Base-by-base conservation (phyloP, 2,329 filamentous ascomycete species). In the Fusarium armeniacum region DNA sequence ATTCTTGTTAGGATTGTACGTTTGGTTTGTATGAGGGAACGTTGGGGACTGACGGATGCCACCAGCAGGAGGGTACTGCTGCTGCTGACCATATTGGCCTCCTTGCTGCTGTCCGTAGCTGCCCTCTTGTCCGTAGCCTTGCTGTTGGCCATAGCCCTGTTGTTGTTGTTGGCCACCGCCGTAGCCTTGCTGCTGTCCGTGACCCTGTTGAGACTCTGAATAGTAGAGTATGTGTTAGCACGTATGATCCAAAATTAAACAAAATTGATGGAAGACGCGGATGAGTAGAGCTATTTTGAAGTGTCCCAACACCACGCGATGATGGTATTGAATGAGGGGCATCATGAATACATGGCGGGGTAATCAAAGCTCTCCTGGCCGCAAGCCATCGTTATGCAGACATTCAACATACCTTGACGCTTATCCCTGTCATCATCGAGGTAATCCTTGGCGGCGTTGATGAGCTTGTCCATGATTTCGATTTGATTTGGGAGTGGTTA, bases 371-470 rank as follows among this genome's bases (percentile, higher is more conserved):
- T 22, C 32, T 38, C 20, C 28, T 35, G 28, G 30, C 40, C 32
- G 24, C 38, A 20, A 54, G 46, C 12, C 28, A 41, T 58, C 26
- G 20, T 16, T 13, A 51, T n/a, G 45, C 46, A 46, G 32, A 55
- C n/a, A 6, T 33, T 45, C 8, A 44, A 64, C 52, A 47, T 61
- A 73, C 70, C 70, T 57, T 76, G 73, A 45, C 68, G 56, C 61
- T 76, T 74, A 51, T 74, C 62, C 65, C 78, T 73, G 61, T 73
- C 69, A 41, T 76, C 72, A 58, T 76, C 73, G 58, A 82, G 77
- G 26, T 77, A 80, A 40, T 81, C 77, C 72, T 80, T 81, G 57
- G 79, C 81, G 22, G 75, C 76, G 71, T 67, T 79, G 67, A 82
- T 62, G 62, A 82, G 61, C 58, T 78, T 79, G 43, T 82, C 79